Percentiles rank a stretch among this genome's conserved stretches.
Conservation (phyloP, 495 filamentous ascomycete species). For the Durotheca rogersii region DNA sequence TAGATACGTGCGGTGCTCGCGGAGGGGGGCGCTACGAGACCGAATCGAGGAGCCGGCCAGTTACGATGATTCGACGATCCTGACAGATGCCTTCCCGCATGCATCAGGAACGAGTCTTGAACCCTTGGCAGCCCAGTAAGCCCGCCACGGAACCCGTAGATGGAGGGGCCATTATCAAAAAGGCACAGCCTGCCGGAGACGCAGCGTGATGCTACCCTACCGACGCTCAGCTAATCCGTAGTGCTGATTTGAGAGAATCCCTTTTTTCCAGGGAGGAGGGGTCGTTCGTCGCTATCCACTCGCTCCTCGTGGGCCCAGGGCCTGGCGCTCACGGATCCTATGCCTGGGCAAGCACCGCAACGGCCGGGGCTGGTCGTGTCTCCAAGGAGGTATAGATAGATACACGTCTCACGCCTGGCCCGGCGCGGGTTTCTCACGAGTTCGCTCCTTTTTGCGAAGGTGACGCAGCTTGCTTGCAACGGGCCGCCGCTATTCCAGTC, state of each 20-base stretch:
- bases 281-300: no score
- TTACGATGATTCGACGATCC: conserved; percentile 5
- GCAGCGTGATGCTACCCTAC: conserved; percentile 26
- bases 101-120: background rate
- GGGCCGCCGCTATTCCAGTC: conserved; percentile 4
- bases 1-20: conserved; percentile 8
- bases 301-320: no score
- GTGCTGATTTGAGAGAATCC: conserved; percentile 21
- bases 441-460: conserved; percentile 8
- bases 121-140: conserved; percentile 23
- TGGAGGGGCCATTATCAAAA: conserved; percentile 14
- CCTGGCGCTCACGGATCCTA: conserved; percentile 20
- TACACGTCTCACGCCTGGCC: no score
- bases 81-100: conserved; percentile 8
- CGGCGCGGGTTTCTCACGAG: no score
- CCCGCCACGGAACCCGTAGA: background rate
- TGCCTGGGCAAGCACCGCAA: conserved; percentile 2
- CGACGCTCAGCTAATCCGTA: conserved; percentile 22
- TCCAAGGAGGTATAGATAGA: conserved; percentile 23
- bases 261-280: no score
- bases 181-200: conserved; percentile 15
- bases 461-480: conserved; percentile 2
- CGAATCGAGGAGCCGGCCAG: conserved; percentile 23
- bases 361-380: background rate
- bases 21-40: no score